Percentiles rank a stretch among this genome's conserved stretches.
These are phyloP conservation scores for Gossypium australe DNA, from an alignment of 345 rosid genomes.

Conservation along the genomic window DNA sequence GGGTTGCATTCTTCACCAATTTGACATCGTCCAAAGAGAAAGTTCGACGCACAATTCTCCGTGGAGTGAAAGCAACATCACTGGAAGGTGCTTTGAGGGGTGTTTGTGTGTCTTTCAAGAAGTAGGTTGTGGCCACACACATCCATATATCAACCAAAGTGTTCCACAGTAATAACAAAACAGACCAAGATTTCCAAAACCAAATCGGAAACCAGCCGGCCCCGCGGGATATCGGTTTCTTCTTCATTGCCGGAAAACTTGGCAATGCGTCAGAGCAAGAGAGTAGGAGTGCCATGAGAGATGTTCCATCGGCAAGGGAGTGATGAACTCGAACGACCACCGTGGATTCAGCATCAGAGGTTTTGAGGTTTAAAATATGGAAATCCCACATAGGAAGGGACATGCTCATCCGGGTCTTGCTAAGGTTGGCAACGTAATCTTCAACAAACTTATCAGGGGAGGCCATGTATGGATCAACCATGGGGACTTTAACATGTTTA, in stretches of 20 bases:
- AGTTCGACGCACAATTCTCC: slow-evolving; percentile 28
- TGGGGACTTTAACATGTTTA: neutral
- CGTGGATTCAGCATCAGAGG: slow-evolving; percentile 24
- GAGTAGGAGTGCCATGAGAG: slow-evolving; percentile 36
- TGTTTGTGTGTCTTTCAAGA: slow-evolving; percentile 27
- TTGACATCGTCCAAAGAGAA: slow-evolving; percentile 30
- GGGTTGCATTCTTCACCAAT: slow-evolving; percentile 12
- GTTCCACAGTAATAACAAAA: slow-evolving; percentile 18
- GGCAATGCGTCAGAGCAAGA: slow-evolving; percentile 10
- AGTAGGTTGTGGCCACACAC: slow-evolving; percentile 21
- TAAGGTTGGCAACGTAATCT: slow-evolving; percentile 26
- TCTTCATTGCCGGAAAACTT: neutral
- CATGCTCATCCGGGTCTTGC: slow-evolving; percentile 16
- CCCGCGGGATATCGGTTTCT: neutral
- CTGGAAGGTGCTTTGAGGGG: slow-evolving; percentile 22
- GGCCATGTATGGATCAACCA: neutral
- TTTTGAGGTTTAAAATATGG: slow-evolving; percentile 34
- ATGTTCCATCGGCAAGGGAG: slow-evolving; percentile 34
- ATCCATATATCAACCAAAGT: slow-evolving; percentile 22
- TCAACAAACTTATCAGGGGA: slow-evolving; percentile 27
- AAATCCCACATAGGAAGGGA: slow-evolving; percentile 43
- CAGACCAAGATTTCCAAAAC: neutral
- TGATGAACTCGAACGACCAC: slow-evolving; percentile 32
- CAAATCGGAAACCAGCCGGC: neutral
- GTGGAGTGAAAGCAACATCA: slow-evolving; percentile 14